Conservation (phyloP, 345 rosid species). For the Zanthoxylum bungeanum region DNA sequence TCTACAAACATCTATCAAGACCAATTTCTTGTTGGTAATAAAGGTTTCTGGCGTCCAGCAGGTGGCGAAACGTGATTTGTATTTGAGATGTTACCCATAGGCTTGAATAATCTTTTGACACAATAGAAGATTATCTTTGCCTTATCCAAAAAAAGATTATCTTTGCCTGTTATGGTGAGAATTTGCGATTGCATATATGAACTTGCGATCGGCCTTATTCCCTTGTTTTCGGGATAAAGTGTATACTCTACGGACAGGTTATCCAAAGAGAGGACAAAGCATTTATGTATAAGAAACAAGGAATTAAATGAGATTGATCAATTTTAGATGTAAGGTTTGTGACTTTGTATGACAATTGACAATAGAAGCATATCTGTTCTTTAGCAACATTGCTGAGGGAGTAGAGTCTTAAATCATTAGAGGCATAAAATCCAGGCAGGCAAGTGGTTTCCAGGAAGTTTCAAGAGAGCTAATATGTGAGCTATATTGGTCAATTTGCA, state of each 20-base stretch:
- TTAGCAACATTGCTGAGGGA: background rate
- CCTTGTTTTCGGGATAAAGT: background rate
- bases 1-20: conserved; percentile 49
- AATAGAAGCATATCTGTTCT: background rate
- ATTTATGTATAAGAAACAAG: background rate
- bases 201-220: background rate
- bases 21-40: conserved; percentile 66
- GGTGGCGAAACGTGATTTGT: conserved; percentile 8
- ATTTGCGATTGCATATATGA: background rate
- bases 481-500: background rate
- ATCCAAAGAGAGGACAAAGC: background rate
- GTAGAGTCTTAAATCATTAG: background rate
- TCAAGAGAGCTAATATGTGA: background rate
- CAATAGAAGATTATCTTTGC: background rate
- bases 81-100: background rate
- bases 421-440: conserved; percentile 5
- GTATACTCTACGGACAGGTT: background rate
- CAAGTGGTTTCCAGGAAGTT: background rate
- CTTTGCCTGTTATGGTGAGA: background rate
- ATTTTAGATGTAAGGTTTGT: background rate
- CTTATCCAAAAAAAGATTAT: background rate
- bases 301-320: background rate
- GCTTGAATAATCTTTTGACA: background rate
- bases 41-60: conserved; percentile 79
- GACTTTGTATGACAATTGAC: background rate